Conservation (phyloP, 148 eudicot genomes). For the Rhododendron vialii region DNA sequence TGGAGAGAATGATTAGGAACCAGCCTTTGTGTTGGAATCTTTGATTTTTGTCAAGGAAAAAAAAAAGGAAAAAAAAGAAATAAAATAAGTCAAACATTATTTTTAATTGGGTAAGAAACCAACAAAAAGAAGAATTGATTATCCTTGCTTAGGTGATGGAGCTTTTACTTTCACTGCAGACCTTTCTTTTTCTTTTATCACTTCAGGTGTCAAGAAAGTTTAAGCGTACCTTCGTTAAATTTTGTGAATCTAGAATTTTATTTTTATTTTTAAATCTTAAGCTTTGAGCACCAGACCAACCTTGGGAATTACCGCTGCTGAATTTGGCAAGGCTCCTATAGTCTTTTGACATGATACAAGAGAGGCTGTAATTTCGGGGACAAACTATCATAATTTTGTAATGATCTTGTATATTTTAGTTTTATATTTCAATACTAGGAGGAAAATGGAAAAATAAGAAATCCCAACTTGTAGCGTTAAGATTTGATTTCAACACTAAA, state of each 20-base stretch:
- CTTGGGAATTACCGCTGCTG: background rate
- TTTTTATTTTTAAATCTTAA: too few species aligned
- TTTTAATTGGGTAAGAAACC: background rate
- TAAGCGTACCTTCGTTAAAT: too few species aligned
- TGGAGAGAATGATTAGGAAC: slow-evolving; percentile 7
- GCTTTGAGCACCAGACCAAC: background rate
- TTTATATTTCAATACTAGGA: background rate
- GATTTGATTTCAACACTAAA: background rate
- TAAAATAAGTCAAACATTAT: background rate
- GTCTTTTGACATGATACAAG: background rate
- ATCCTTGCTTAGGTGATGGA: background rate
- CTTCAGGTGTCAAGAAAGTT: too few species aligned
- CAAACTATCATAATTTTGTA: background rate
- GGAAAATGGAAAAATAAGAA: background rate
- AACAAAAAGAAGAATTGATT: background rate
- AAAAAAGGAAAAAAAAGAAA: background rate
- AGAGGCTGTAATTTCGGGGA: background rate
- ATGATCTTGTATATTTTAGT: background rate
- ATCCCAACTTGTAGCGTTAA: background rate
- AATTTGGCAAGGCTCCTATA: background rate
- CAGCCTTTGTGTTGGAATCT: background rate
- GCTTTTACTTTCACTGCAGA: background rate
- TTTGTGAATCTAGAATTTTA: too few species aligned
- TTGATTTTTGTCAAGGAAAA: background rate
- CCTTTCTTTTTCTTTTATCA: background rate